Percentiles rank a stretch among this genome's conserved stretches.
Evolutionary conservation across 1,139 yeast species (phyloP).

Genomic region (Saccharomyces hybrid): DNA sequence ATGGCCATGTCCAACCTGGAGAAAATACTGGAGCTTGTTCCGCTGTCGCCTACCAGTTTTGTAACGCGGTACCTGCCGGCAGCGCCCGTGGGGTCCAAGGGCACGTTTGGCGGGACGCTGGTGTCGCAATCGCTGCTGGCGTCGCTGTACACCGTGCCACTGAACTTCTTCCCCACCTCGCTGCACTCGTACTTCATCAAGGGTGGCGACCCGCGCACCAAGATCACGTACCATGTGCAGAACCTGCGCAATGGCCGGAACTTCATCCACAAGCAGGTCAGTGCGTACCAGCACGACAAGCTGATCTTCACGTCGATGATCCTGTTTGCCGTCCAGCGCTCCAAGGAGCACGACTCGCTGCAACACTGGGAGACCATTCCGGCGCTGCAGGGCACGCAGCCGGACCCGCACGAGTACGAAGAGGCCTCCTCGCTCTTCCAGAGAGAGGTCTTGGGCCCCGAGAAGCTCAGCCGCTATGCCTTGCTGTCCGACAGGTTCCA

Average conservation of each 20-base stretch:
- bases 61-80: slow-evolving; percentile 18
- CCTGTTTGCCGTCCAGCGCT: slow-evolving; percentile 32
- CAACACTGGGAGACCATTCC: slow-evolving; percentile 22
- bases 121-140: slow-evolving; percentile 68
- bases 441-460: slow-evolving; percentile 23
- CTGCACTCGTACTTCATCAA: slow-evolving; percentile 45
- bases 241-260: slow-evolving; percentile 53
- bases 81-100: slow-evolving; percentile 53
- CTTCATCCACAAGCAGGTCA: slow-evolving; percentile 52
- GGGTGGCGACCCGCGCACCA: slow-evolving; percentile 43
- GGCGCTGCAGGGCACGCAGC: slow-evolving; percentile 4
- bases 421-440: slow-evolving; percentile 31
- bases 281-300: slow-evolving; percentile 46
- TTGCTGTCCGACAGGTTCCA: slow-evolving; percentile 9
- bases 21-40: slow-evolving; percentile 14
- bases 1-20: slow-evolving; percentile 10
- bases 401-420: slow-evolving; percentile 17
- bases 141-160: slow-evolving; percentile 44
- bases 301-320: slow-evolving; percentile 48
- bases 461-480: slow-evolving; percentile 22
- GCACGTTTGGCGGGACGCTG: slow-evolving; percentile 73
- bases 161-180: slow-evolving; percentile 41
- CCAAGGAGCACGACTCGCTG: slow-evolving; percentile 13
- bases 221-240: slow-evolving; percentile 53
- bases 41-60: slow-evolving; percentile 16